Percentiles rank a stretch among this genome's conserved stretches.
Conservation (phyloP, 192 early-diverging fungal genomes). For the Coemansia interrupta region DNA sequence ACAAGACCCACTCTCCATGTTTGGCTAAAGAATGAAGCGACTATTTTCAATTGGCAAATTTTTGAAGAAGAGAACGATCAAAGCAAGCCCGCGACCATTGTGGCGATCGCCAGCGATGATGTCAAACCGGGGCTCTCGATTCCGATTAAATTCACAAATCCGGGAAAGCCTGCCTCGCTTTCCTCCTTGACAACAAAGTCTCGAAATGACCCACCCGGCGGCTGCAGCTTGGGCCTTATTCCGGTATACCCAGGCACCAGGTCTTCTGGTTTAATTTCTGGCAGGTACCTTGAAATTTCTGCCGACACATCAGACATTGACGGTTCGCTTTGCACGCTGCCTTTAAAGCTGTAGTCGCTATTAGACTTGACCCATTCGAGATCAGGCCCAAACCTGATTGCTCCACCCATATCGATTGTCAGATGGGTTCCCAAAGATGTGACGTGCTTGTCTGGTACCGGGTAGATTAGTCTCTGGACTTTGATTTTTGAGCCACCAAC, state of each 20-base stretch:
- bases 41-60: not conserved
- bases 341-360: constrained; percentile 59
- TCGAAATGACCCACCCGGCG: constrained; percentile 64
- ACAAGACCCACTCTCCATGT: too few species aligned
- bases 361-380: constrained; percentile 57
- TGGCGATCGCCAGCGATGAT: constrained; percentile 72
- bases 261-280: constrained; percentile 53
- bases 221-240: constrained; percentile 79
- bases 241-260: constrained; percentile 72
- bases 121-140: constrained; percentile 89
- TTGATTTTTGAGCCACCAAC: constrained; percentile 17
- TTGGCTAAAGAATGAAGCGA: not conserved
- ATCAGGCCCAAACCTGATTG: constrained; percentile 79
- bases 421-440: constrained; percentile 73
- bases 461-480: constrained; percentile 71
- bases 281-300: constrained; percentile 66
- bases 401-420: constrained; percentile 73
- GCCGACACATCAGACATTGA: constrained; percentile 40
- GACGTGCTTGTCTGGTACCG: constrained; percentile 70
- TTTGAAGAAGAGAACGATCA: not conserved
- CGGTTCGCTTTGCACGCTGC: constrained; percentile 14
- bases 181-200: constrained; percentile 77
- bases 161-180: constrained; percentile 40
- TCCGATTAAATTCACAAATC: constrained; percentile 73
- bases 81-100: constrained; percentile 18